phyloP scores from a whole-genome alignment of 352 stramenopile genomes.

The Phytophthora foliorum region DNA sequence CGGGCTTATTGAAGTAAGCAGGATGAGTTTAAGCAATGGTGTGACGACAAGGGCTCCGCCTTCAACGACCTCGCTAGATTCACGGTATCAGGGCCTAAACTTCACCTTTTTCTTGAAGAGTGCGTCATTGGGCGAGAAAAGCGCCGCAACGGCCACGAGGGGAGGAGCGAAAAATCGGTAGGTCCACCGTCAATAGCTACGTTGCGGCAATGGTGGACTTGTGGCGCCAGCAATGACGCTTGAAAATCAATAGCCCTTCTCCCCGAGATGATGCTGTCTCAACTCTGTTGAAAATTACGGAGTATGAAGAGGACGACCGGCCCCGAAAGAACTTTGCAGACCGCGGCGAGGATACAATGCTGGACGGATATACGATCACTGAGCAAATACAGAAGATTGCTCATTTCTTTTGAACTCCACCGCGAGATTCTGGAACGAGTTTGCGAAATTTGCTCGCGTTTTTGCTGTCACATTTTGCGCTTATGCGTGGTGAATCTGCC shows the following conservation, averaged over 20 bases:
- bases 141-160: neutral
- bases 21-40: neutral
- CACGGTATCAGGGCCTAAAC: slow-evolving; percentile 1
- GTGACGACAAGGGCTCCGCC: neutral
- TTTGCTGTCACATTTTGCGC: slow-evolving; percentile 6
- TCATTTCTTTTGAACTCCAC: slow-evolving; percentile 3
- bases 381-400: slow-evolving; percentile 9
- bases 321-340: slow-evolving; percentile 20
- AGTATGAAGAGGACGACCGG: slow-evolving; percentile 8
- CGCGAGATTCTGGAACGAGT: neutral
- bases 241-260: neutral
- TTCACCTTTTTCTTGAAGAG: slow-evolving; percentile 17
- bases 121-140: slow-evolving; percentile 7
- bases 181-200: slow-evolving; percentile 4
- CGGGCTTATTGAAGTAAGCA: neutral
- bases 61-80: slow-evolving; percentile 3
- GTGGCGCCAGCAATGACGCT: neutral
- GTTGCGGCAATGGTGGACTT: slow-evolving; percentile 8
- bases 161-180: neutral
- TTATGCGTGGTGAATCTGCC: slow-evolving; percentile 7
- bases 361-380: slow-evolving; percentile 8
- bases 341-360: neutral
- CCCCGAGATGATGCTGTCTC: slow-evolving; percentile 3
- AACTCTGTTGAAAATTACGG: slow-evolving; percentile 6
- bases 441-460: slow-evolving; percentile 13